Percentiles rank a stretch among this genome's conserved stretches.
phyloP scores from a whole-genome alignment of 2,329 filamentous ascomycete species.

The Diaporthe humulicola region DNA sequence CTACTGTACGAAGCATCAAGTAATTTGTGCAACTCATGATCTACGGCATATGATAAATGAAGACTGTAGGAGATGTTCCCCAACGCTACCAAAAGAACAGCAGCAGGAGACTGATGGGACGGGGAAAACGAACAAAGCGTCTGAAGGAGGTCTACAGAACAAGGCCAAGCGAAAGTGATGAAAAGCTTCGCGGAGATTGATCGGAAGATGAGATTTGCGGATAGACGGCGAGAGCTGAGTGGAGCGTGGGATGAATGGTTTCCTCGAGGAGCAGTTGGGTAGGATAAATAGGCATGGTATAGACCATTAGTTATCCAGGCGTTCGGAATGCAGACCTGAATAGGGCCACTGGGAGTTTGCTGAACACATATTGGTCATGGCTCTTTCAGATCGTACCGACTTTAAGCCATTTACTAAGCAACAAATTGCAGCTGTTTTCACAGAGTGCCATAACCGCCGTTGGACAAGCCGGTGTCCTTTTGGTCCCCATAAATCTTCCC shows the following conservation, averaged over 20 bases:
- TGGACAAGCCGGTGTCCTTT: conserved; percentile 44
- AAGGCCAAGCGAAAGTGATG: too few relatives aligned
- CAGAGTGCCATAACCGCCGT: conserved; percentile 46
- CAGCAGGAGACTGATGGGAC: background rate
- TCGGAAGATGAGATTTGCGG: too few relatives aligned
- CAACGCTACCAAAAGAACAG: background rate
- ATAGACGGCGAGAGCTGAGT: too few relatives aligned
- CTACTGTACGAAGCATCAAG: background rate
- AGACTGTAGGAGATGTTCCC: background rate
- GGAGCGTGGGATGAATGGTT: too few relatives aligned
- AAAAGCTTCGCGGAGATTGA: too few relatives aligned
- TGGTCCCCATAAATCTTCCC: conserved; percentile 45
- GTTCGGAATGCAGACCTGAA: too few relatives aligned
- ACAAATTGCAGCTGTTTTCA: background rate
- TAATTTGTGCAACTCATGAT: background rate
- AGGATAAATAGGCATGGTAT: too few relatives aligned
- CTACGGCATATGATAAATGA: background rate
- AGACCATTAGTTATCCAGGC: too few relatives aligned
- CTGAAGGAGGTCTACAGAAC: background rate
- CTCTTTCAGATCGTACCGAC: background rate
- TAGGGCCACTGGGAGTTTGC: too few relatives aligned
- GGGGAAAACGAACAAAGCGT: background rate
- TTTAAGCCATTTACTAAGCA: background rate
- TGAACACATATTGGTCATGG: background rate
- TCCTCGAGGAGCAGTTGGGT: too few relatives aligned